Percentiles rank a stretch among this genome's conserved stretches.
These are phyloP conservation scores for Trypanosoma grayi DNA, from an alignment of 208 protist genomes.

Conservation along the genomic window DNA sequence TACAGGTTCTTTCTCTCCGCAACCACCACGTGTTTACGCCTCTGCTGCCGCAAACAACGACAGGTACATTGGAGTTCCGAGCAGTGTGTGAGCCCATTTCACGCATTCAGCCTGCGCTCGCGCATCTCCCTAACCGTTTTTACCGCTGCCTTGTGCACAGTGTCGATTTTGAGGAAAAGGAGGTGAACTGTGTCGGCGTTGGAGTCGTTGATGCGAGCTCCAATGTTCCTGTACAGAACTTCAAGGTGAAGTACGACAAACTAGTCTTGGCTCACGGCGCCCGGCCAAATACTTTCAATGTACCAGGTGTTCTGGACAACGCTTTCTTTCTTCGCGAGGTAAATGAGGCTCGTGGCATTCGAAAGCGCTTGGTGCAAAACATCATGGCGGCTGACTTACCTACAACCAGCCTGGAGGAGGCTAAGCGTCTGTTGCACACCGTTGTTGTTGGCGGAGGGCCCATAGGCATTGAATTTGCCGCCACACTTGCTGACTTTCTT, in stretches of 20 bases:
- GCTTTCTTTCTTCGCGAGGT: slow-evolving; percentile 90
- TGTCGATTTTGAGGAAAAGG: slow-evolving; percentile 73
- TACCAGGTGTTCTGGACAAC: slow-evolving; percentile 87
- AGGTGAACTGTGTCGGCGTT: slow-evolving; percentile 76
- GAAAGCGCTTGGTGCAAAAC: slow-evolving; percentile 90
- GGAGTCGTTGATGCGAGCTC: slow-evolving; percentile 57
- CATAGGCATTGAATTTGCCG: slow-evolving; percentile 88
- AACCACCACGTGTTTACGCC: slow-evolving; percentile 97
- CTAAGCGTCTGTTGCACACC: slow-evolving; percentile 81
- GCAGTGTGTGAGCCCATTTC: slow-evolving; percentile 87
- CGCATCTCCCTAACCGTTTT: slow-evolving; percentile 71
- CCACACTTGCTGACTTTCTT: slow-evolving; percentile 90
- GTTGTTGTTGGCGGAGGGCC: slow-evolving; percentile 92
- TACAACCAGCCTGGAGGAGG: slow-evolving; percentile 64
- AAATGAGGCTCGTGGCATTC: slow-evolving; percentile 83
- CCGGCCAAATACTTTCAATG: slow-evolving; percentile 91
- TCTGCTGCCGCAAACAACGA: slow-evolving; percentile 89
- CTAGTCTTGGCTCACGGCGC: slow-evolving; percentile 89
- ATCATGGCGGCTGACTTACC: slow-evolving; percentile 90
- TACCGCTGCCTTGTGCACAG: slow-evolving; percentile 74
- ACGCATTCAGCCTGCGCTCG: slow-evolving; percentile 82
- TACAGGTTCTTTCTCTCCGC: slow-evolving; percentile 81
- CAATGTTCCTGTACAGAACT: slow-evolving; percentile 66
- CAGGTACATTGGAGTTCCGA: slow-evolving; percentile 92
- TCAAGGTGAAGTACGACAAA: slow-evolving; percentile 91